Evolutionary conservation across 805 yeast species (phyloP).

Genomic region (Kazachstania africana): DNA sequence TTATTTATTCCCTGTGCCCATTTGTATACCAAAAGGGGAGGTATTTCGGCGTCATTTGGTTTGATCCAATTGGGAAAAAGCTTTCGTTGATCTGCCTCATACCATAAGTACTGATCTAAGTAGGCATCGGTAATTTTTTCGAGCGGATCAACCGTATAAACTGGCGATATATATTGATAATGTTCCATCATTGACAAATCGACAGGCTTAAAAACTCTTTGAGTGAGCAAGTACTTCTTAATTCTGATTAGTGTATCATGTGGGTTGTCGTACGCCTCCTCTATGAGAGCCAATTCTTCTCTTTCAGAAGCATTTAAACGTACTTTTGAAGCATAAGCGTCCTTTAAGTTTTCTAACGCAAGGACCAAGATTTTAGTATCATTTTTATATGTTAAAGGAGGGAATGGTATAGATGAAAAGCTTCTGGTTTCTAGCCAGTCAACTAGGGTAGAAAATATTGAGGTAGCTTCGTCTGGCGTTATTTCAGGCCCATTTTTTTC

Average conservation of each 20-base stretch:
- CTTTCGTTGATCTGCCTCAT: conserved; percentile 78
- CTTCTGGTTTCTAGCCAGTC: conserved; percentile 80
- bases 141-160: conserved; percentile 77
- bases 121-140: conserved; percentile 96
- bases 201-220: conserved; percentile 85
- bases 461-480: conserved; percentile 77
- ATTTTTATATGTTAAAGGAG: conserved; percentile 83
- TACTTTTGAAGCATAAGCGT: conserved; percentile 60
- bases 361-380: conserved; percentile 83
- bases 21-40: conserved; percentile 82
- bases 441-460: conserved; percentile 76
- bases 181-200: conserved; percentile 85
- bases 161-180: conserved; percentile 73
- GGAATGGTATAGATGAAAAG: conserved; percentile 85
- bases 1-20: conserved; percentile 91
- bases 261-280: conserved; percentile 94
- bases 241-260: conserved; percentile 82
- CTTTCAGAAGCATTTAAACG: conserved; percentile 77
- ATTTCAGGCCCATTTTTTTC: conserved; percentile 82
- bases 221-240: conserved; percentile 72
- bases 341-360: conserved; percentile 83
- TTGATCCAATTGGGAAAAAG: conserved; percentile 94
- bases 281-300: conserved; percentile 86
- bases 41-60: conserved; percentile 88
- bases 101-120: conserved; percentile 91